phyloP scores from a whole-genome alignment of 1,139 yeast genomes.

The Chernovozyma sophiae-reginae region DNA sequence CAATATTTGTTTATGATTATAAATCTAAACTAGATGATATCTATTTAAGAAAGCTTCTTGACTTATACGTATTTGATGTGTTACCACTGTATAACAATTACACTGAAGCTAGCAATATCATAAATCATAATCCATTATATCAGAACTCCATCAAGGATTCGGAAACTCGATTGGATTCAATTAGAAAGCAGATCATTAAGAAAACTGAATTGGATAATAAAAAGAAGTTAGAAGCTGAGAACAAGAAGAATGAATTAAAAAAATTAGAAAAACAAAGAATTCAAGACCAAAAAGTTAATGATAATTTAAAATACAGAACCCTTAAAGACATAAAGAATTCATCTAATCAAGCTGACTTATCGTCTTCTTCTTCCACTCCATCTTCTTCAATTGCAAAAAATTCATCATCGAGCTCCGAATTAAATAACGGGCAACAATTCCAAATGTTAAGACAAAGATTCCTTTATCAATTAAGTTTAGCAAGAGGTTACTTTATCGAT shows the following conservation, averaged over 20 bases:
- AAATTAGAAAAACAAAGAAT: constrained; percentile 20
- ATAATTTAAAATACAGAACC: constrained; percentile 32
- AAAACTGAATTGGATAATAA: constrained; percentile 13
- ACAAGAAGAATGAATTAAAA: constrained; percentile 16
- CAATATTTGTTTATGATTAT: background rate
- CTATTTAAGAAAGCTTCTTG: constrained; percentile 16
- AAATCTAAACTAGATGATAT: constrained; percentile 11
- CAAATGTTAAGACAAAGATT: constrained; percentile 11
- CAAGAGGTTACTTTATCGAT: constrained; percentile 22
- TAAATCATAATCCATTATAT: constrained; percentile 19
- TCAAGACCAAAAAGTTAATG: constrained; percentile 22
- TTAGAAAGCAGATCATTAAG: constrained; percentile 11
- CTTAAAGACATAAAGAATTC: constrained; percentile 22
- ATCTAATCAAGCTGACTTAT: background rate
- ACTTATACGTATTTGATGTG: constrained; percentile 34
- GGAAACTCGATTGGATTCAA: constrained; percentile 14
- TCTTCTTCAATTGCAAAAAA: constrained; percentile 1
- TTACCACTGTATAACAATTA: constrained; percentile 28
- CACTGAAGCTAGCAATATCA: constrained; percentile 25
- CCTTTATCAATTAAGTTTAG: constrained; percentile 14
- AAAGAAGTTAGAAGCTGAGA: constrained; percentile 16
- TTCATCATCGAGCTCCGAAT: background rate
- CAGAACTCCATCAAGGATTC: constrained; percentile 12
- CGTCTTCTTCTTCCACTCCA: constrained; percentile 2
- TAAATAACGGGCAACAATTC: constrained; percentile 1